These are phyloP conservation scores for Polymyxa betae DNA, from an alignment of 208 protist genomes.

Conservation along the genomic window DNA sequence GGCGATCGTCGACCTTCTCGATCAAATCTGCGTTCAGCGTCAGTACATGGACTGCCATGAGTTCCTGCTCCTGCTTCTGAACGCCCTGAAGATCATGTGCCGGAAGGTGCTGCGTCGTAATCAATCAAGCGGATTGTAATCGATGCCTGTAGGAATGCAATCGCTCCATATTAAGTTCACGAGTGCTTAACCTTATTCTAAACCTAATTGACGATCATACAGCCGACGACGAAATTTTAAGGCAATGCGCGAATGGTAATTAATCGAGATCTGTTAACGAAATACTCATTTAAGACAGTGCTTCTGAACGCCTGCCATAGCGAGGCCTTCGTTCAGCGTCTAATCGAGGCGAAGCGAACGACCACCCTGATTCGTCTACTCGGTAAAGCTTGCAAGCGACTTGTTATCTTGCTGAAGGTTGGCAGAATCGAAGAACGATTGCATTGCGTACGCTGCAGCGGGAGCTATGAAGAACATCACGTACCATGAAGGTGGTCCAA, in stretches of 20 bases:
- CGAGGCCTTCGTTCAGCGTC: neutral
- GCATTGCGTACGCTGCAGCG: neutral
- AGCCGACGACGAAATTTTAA: too few relatives aligned
- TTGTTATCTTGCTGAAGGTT: neutral
- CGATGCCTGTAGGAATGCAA: neutral
- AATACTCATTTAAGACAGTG: too few relatives aligned
- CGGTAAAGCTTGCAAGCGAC: neutral
- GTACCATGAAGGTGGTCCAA: neutral
- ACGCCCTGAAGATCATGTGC: constrained; percentile 8
- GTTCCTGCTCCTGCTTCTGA: neutral
- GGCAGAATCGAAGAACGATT: neutral
- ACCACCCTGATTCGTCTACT: neutral
- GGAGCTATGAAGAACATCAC: neutral
- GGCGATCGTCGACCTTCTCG: neutral
- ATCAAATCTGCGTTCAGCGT: neutral
- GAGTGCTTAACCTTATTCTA: neutral
- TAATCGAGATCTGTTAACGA: too few relatives aligned
- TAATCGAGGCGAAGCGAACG: neutral
- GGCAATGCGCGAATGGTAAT: too few relatives aligned
- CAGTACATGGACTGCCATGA: neutral
- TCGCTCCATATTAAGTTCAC: neutral
- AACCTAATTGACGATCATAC: too few relatives aligned
- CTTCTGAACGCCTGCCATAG: neutral
- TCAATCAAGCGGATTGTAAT: neutral
- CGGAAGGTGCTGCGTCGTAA: neutral